Evolutionary conservation across 768 basidiomycete species (phyloP).

Genomic region (Mycena olivaceomarginata): DNA sequence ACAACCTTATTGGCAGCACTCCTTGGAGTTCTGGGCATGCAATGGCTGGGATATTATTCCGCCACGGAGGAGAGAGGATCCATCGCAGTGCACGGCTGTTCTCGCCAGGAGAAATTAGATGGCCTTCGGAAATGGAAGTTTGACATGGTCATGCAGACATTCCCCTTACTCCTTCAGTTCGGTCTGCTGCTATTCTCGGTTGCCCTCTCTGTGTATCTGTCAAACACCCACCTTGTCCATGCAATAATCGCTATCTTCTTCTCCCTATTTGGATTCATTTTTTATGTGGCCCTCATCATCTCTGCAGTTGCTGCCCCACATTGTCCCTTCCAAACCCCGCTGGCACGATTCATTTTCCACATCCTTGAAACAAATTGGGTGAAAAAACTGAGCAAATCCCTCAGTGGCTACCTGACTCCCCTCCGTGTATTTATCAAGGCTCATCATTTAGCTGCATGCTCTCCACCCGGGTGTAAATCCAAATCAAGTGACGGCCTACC

Average conservation of each 20-base stretch:
- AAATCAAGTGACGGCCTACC: too few relatives aligned
- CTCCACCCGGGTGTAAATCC: too few relatives aligned
- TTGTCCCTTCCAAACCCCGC: conserved; percentile 11
- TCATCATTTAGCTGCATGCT: too few relatives aligned
- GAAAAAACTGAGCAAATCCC: too few relatives aligned
- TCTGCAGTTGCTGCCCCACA: neutral
- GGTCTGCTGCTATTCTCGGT: neutral
- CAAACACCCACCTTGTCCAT: neutral
- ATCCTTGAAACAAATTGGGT: too few relatives aligned
- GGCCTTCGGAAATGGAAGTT: neutral
- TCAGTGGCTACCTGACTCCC: too few relatives aligned
- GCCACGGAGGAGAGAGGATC: neutral
- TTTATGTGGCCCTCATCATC: neutral
- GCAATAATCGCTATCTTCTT: neutral
- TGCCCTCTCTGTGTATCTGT: neutral
- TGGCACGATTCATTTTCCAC: neutral
- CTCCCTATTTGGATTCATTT: neutral
- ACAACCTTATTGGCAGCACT: neutral
- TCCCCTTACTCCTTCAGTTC: conserved; percentile 16
- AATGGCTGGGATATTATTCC: conserved; percentile 12
- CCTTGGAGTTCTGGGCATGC: conserved; percentile 11
- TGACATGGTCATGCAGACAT: conserved; percentile 7
- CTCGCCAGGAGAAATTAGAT: conserved; percentile 1
- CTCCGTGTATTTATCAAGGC: too few relatives aligned
- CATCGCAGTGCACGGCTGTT: neutral